Evolutionary conservation across 139 green algal genomes (phyloP), one percentile per base, ranked within the genome.

Genomic region (Chlamydomonas schloesseri): DNA sequence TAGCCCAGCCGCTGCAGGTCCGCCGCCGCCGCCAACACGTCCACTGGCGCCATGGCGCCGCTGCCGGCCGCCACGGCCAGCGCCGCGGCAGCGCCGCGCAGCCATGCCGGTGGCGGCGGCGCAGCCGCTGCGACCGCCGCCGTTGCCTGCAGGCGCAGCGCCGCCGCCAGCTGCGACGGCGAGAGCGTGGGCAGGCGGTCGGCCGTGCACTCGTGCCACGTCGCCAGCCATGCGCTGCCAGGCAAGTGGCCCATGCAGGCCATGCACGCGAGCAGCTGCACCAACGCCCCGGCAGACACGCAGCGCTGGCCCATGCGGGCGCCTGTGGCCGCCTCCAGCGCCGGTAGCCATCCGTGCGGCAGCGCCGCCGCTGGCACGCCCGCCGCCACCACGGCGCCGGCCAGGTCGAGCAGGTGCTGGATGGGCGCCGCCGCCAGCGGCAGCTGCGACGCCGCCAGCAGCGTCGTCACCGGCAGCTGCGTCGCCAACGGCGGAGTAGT

Each of bases 1-100:
- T 67, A 53, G 6, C 78, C 78, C 3, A 84, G 64, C 28, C 78
- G 64, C 78, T 84, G 78, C 37, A 84, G 78, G 64, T 84, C 78
- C 78, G 78, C 64, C 42, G 53, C 78, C 18, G 64, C 68, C 50
- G 50, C 68, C 33, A 86, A 50, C 13, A 71, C 53, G 62, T 77
- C 81, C 42, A 72, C 21, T 26, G 81, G 53, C 17, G 69, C 20
- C 53, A 87, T 14, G 24, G 0, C 21, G 13, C 2, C 1, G 31
- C 53, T 64, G 28, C 73, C 76, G 33, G 70, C 36, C 21, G 53
- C 62, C 37, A 53, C 81, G 24, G 73, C 36, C 47, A 88, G 33
- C 68, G 71, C 73, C 23, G 21, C 33, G 8, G 81, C 68, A 36
- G 65, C n/a, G 18, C 0, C n/a, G 11, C 26, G 69, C n/a, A 90